Evolutionary conservation across 1,139 yeast genomes (phyloP).

Genomic region (Geotrichum klebahnii): DNA sequence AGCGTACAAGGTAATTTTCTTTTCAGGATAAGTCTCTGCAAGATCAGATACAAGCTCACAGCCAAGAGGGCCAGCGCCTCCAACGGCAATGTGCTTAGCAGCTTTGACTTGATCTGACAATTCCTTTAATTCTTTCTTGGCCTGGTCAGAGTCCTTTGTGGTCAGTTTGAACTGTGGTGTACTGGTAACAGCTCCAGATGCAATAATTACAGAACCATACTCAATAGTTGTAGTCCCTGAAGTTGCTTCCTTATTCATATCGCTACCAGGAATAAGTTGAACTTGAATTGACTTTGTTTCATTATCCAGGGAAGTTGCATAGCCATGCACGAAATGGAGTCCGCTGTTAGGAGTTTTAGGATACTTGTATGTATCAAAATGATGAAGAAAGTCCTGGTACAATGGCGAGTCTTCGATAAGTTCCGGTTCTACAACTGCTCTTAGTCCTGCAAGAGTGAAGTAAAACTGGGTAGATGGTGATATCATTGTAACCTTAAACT

Average conservation of each 20-base stretch:
- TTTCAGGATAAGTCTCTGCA: slow-evolving; percentile 10
- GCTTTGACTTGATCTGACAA: slow-evolving; percentile 4
- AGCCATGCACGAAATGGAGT: slow-evolving; percentile 11
- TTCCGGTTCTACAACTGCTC: slow-evolving; percentile 13
- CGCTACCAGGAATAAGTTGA: background rate
- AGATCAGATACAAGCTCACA: slow-evolving; percentile 14
- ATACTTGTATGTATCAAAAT: slow-evolving; percentile 1
- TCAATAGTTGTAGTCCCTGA: background rate
- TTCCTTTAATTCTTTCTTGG: background rate
- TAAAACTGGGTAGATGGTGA: slow-evolving; percentile 13
- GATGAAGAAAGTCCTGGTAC: slow-evolving; percentile 1
- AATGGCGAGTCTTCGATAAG: slow-evolving; percentile 7
- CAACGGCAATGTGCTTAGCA: slow-evolving; percentile 14
- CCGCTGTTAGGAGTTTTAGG: background rate
- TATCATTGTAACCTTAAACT: slow-evolving; percentile 6
- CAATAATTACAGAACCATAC: slow-evolving; percentile 9
- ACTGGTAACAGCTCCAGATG: slow-evolving; percentile 12
- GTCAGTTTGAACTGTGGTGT: slow-evolving; percentile 7
- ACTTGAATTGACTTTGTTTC: background rate
- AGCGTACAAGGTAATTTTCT: slow-evolving; percentile 11
- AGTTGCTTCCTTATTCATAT: background rate
- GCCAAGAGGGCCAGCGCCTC: slow-evolving; percentile 18
- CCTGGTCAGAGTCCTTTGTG: background rate
- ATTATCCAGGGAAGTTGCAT: background rate
- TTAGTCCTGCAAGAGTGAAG: slow-evolving; percentile 8